These are phyloP conservation scores for Yamadazyma aaseri DNA, from an alignment of 1,139 yeast genomes.

Conservation along the genomic window DNA sequence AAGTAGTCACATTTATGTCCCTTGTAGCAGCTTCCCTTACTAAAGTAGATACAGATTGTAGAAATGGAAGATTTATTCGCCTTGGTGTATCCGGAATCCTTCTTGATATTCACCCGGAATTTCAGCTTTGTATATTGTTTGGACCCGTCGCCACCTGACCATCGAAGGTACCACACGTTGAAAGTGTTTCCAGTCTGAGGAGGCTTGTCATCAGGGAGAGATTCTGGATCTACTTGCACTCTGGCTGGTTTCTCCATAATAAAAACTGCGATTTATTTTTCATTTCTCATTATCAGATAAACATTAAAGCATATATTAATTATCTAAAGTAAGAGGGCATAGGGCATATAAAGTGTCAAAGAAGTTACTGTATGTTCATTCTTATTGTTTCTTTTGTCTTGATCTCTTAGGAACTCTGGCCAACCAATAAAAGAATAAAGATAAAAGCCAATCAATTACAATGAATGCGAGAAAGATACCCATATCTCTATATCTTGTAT, in stretches of 20 bases:
- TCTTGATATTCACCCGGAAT: slow-evolving; percentile 53
- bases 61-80: slow-evolving; percentile 46
- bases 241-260: slow-evolving; percentile 41
- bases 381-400: slow-evolving; percentile 3
- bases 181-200: slow-evolving; percentile 79
- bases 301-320: too few relatives aligned
- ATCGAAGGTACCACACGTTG: slow-evolving; percentile 85
- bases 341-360: too few relatives aligned
- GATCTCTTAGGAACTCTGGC: slow-evolving; percentile 60
- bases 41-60: slow-evolving; percentile 77
- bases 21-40: slow-evolving; percentile 81
- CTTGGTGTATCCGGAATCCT: slow-evolving; percentile 74
- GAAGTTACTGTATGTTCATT: too few relatives aligned
- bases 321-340: too few relatives aligned
- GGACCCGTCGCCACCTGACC: slow-evolving; percentile 72
- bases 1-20: slow-evolving; percentile 75
- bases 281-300: too few relatives aligned
- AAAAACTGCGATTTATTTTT: too few relatives aligned
- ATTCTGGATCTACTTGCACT: slow-evolving; percentile 68
- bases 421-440: slow-evolving; percentile 58
- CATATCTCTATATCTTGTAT: slow-evolving; percentile 52
- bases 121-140: slow-evolving; percentile 32
- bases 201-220: slow-evolving; percentile 65
- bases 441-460: slow-evolving; percentile 11
- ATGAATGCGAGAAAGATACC: slow-evolving; percentile 51